Percentiles rank a stretch among this genome's conserved stretches.
Conservation (phyloP, 345 rosid species). For the Syzygium aromaticum region DNA sequence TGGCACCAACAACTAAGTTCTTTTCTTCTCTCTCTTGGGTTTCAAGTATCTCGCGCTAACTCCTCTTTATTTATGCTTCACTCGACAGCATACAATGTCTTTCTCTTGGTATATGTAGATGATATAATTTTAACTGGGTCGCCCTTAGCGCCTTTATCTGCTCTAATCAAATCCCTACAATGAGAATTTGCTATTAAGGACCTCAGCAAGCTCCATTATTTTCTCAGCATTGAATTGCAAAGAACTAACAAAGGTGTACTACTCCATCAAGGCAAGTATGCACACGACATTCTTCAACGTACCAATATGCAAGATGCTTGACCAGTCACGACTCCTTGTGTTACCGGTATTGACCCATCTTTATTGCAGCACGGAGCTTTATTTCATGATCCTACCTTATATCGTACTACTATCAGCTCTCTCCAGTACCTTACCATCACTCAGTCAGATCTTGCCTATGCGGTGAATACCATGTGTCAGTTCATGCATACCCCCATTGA, state of each 20-base stretch:
- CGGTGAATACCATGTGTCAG: neutral
- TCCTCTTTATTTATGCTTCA: no score
- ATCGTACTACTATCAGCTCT: neutral
- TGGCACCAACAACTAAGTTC: no score
- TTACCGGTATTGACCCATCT: no score
- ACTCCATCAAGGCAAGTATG: neutral
- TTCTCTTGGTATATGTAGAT: no score
- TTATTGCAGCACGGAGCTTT: neutral
- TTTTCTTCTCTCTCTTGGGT: no score
- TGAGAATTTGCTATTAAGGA: neutral
- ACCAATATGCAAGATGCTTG: neutral
- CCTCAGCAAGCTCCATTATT: neutral
- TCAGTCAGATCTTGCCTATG: neutral
- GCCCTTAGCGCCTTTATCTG: no score
- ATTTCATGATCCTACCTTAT: no score
- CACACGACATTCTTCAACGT: neutral
- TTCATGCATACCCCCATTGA: neutral
- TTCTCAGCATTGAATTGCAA: neutral
- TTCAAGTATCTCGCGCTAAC: no score
- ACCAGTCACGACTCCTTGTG: neutral
- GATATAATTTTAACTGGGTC: no score
- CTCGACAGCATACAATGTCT: no score
- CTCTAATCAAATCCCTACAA: neutral
- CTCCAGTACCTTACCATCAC: neutral
- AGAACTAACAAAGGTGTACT: neutral